A percentile compares a stretch with the other conserved stretches of the same genome.
These are phyloP conservation scores for Eleusine coracana DNA, from an alignment of 176 grass and related monocot genomes.

Conservation along the genomic window DNA sequence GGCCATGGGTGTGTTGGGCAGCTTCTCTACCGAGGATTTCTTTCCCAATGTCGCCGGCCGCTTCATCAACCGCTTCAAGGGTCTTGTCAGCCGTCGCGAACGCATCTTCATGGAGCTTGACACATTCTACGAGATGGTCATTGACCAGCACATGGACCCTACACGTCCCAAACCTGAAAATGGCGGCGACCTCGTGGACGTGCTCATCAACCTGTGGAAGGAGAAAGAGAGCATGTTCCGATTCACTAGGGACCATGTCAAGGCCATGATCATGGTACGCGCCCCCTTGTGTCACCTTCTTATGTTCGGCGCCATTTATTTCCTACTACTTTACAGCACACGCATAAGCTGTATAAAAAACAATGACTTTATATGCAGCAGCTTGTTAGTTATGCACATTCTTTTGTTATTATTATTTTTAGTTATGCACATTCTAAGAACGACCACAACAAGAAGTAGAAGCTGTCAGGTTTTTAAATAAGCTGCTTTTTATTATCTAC, in stretches of 20 bases:
- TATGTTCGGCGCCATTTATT: too few species aligned
- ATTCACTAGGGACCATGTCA: background rate
- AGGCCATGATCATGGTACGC: background rate
- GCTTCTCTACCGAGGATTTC: background rate
- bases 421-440: too few species aligned
- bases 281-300: too few species aligned
- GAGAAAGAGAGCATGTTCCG: background rate
- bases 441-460: too few species aligned
- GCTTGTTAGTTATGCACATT: too few species aligned
- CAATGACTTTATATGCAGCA: too few species aligned
- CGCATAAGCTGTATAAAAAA: too few species aligned
- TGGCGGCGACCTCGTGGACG: background rate
- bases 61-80: background rate
- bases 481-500: too few species aligned
- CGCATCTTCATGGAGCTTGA: background rate
- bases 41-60: background rate
- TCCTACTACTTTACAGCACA: too few species aligned
- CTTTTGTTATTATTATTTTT: too few species aligned
- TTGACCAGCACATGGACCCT: background rate
- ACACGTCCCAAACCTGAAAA: background rate
- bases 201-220: background rate
- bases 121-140: background rate
- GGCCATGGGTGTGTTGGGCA: background rate
- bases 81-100: background rate
- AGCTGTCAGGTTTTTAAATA: too few species aligned